These are phyloP conservation scores for Ambispora gerdemannii DNA, from an alignment of 192 early-diverging fungal species.

Conservation along the genomic window DNA sequence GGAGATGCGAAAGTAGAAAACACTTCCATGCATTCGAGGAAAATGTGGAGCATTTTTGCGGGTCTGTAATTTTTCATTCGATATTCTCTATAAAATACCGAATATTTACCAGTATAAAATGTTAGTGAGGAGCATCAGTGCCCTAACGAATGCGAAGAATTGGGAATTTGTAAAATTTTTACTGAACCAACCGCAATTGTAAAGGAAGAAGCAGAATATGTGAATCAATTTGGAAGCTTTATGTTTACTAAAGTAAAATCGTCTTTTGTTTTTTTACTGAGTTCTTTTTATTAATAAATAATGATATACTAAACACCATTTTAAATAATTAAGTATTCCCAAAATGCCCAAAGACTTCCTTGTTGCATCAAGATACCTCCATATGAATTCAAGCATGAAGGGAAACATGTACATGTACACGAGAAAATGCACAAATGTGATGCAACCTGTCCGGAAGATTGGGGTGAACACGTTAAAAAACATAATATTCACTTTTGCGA, in stretches of 20 bases:
- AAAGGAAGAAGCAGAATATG: slow-evolving; percentile 41
- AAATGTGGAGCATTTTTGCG: slow-evolving; percentile 17
- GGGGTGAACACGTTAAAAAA: slow-evolving; percentile 10
- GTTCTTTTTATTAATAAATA: no score
- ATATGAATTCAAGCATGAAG: slow-evolving; percentile 33
- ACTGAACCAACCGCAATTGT: slow-evolving; percentile 29
- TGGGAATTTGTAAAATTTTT: slow-evolving; percentile 26
- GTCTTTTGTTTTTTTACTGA: not conserved
- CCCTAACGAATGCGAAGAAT: slow-evolving; percentile 24
- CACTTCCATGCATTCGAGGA: slow-evolving; percentile 23
- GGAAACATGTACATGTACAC: slow-evolving; percentile 31
- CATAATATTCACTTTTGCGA: slow-evolving; percentile 24
- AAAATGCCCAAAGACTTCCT: slow-evolving; percentile 27
- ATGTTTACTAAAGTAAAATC: slow-evolving; percentile 31
- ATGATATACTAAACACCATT: no score
- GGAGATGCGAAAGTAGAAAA: slow-evolving; percentile 8
- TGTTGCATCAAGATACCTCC: slow-evolving; percentile 40
- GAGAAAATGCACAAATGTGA: slow-evolving; percentile 35
- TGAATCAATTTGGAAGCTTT: slow-evolving; percentile 28
- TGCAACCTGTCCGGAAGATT: slow-evolving; percentile 32
- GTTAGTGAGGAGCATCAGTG: slow-evolving; percentile 31
- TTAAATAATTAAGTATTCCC: slow-evolving; percentile 29
- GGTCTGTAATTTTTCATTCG: no score
- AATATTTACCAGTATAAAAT: not conserved
- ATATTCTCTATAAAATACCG: no score